Base-by-base conservation (phyloP, 1,284 basidiomycete species). In the Gymnopus androsaceus region DNA sequence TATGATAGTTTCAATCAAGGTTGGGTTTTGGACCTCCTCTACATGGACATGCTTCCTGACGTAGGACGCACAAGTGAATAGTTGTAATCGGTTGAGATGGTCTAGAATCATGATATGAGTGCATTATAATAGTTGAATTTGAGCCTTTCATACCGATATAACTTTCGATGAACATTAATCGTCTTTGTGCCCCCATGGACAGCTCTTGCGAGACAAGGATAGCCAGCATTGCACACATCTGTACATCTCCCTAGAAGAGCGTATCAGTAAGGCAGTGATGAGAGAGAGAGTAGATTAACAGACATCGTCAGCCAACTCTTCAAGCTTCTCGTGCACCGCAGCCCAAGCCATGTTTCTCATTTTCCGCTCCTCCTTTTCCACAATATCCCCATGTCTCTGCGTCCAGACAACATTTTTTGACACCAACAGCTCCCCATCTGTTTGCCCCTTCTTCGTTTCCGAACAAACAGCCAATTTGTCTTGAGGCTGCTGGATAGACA, bases 141-240 rank as follows among this genome's bases (percentile, higher is more conserved):
- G 4, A 31, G 9, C 21, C 23, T 23, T 34, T 33, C 73, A 14
- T 56, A 90, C 89, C 89, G 27, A 89, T 76, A 64, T 92, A 92
- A 1, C 84, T 73, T 57, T 90, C 87, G 14, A 89, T 64, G 56
- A 90, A 86, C 40, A 78, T 75, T 25, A 75, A 63, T n/a, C 72
- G 69, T 41, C 82, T 73, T 49, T 65, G 65, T 28, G 69, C 66
- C 4, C 71, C 66, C 9, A 90, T 67, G 19, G 66, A 62, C 28
- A 92, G 70, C 64, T 90, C 86, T 41, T 73, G 61, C 0, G 77
- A 71, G 9, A 82, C 86, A 21, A 90, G 71, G 2, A 87, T 66
- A 2, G 82, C 75, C 17, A 92, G 64, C 76, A 88, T 81, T 3
- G 87, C 82, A 67, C 89, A 90, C 76, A 84, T 87, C 64, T 91